Evolutionary conservation across 2,329 filamentous ascomycete genomes (phyloP).

Genomic region (Ceratocystis smalleyi): DNA sequence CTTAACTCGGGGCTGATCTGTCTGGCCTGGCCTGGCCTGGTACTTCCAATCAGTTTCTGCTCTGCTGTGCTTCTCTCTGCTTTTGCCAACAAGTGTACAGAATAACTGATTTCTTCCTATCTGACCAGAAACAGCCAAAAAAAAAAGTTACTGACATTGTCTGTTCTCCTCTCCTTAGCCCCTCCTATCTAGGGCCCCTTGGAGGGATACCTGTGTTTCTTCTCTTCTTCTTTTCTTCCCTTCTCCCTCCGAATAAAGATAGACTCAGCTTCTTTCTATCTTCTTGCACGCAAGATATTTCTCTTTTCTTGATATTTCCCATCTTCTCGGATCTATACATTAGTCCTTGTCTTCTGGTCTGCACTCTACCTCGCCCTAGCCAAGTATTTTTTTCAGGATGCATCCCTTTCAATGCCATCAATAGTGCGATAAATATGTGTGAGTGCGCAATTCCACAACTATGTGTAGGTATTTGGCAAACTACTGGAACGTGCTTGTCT

Average conservation of each 20-base stretch:
- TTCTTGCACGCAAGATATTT: background rate
- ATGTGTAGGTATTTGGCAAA: background rate
- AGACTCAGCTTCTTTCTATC: too few species aligned
- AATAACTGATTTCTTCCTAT: conserved; percentile 13
- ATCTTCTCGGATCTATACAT: background rate
- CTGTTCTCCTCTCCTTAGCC: conserved; percentile 1
- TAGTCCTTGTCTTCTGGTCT: conserved; percentile 6
- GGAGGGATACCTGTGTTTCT: background rate
- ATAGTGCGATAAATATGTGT: conserved; percentile 15
- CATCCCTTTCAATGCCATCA: conserved; percentile 8
- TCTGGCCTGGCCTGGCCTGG: background rate
- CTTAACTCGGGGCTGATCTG: too few species aligned
- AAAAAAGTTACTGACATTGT: conserved; percentile 13
- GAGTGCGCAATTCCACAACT: background rate
- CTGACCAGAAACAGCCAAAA: conserved; percentile 11
- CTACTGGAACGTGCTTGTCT: conserved; percentile 2
- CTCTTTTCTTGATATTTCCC: background rate
- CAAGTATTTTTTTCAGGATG: conserved; percentile 5
- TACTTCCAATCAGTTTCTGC: background rate
- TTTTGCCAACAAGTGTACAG: background rate
- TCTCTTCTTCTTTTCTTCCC: background rate
- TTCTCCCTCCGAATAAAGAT: too few species aligned
- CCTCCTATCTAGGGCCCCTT: background rate
- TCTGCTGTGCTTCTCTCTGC: background rate
- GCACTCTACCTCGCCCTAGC: background rate